A percentile compares a stretch with the other conserved stretches of the same genome.
Evolutionary conservation across 192 early-diverging fungal species (phyloP).

Genomic region (Gamsiella multidivaricata): DNA sequence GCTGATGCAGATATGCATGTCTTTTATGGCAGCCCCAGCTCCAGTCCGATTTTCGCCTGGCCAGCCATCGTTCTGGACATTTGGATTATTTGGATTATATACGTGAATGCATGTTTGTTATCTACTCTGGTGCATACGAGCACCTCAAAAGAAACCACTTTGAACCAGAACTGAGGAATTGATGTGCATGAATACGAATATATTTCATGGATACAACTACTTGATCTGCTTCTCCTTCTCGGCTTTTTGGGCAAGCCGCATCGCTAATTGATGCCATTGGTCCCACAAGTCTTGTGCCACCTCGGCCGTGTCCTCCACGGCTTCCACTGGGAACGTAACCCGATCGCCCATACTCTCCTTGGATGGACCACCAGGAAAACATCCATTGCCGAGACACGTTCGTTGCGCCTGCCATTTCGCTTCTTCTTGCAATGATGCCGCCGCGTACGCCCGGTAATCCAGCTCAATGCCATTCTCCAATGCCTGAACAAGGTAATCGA

Average conservation of each 20-base stretch:
- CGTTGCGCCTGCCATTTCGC: constrained; percentile 11
- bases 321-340: constrained; percentile 16
- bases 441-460: constrained; percentile 18
- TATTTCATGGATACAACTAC: too few relatives aligned
- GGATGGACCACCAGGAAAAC: neutral
- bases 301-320: constrained; percentile 22
- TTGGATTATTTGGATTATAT: too few relatives aligned
- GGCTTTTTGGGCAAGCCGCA: constrained; percentile 8
- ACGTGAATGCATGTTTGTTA: too few relatives aligned
- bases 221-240: neutral
- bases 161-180: too few relatives aligned
- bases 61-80: too few relatives aligned
- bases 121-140: too few relatives aligned
- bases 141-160: too few relatives aligned
- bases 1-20: too few relatives aligned
- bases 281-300: constrained; percentile 37
- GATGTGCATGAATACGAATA: too few relatives aligned
- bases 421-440: constrained; percentile 13
- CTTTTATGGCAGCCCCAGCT: too few relatives aligned
- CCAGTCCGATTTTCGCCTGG: too few relatives aligned
- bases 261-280: constrained; percentile 22
- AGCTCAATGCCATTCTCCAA: neutral
- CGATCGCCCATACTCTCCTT: neutral
- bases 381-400: constrained; percentile 17
- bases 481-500: constrained; percentile 13